Base-by-base conservation (phyloP, 495 filamentous ascomycete genomes). In the Letharia columbiana region DNA sequence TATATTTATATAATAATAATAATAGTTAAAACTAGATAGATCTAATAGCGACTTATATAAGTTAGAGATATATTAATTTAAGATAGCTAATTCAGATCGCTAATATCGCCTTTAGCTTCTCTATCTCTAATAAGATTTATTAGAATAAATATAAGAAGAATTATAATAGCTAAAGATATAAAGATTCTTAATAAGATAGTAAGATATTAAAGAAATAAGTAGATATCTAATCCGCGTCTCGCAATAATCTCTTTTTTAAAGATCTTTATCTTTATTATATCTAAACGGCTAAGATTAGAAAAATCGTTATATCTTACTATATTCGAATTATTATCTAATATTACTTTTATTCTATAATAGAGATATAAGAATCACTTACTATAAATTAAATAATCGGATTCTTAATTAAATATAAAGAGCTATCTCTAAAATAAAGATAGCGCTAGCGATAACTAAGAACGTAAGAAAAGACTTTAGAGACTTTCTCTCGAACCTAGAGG, bases 161-260 rank as follows among this genome's bases (percentile, higher is more conserved):
- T 63, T 33, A 63, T 11, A 64, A n/a, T n/a, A n/a, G n/a, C n/a
- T n/a, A n/a, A n/a, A n/a, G n/a, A n/a, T n/a, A n/a, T n/a, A n/a
- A n/a, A 56, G 18, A 40, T 35, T 11, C 8, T 10, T 54, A 54
- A 39, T 17, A 64, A 4, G n/a, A n/a, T 54, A 39, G 35, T 64
- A 17, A 49, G n/a, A 64, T 64, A 64, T 64, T 39, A 18, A 13
- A 39, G 23, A 33, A 35, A 64, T 17, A 64, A 15, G n/a, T 49
- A 31, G 3, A 15, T 57, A 64, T 40, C n/a, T n/a, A 54, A 52
- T 33, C 37, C n/a, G 33, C n/a, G 56, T 54, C 35, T 20, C 23
- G 28, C 11, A 20, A 52, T 49, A 31, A 52, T 10, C 5, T 45
- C 31, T 63, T 33, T 49, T 63, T 7, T 23, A 23, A 33, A 2